Evolutionary conservation across 768 basidiomycete species (phyloP), one percentile per base, ranked within the genome.

Genomic region (Macrolepiota dolichaula): DNA sequence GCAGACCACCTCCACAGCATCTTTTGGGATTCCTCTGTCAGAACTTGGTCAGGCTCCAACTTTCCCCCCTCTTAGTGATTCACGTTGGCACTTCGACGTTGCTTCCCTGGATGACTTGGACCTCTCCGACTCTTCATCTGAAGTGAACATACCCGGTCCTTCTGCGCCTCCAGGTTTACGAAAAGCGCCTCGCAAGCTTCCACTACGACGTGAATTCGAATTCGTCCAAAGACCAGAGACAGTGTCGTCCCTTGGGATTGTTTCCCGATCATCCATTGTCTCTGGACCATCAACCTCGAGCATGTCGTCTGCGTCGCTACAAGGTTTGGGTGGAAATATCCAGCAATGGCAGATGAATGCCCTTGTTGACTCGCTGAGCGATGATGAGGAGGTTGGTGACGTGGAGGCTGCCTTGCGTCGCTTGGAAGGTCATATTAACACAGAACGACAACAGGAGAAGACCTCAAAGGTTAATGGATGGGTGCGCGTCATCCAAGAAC

Each of bases 301-400:
- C 10, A 65, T 75, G 10, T 79, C 82, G 11, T 74, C 77, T 0
- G 67, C 76, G 5, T 77, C 77, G 22, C 74, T 69, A 5, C 69
- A 71, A 7, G 76, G 74, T 19, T 71, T 83, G 4, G 81, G 79
- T 1, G 79, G 75, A 0, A 75, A 74, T 29, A 85, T 92, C 17
- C 84, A 87, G n/a, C 85, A 86, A 57, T 94, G 92, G 92, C 92
- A 93, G 66, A 77, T 91, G 73, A 89, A 90, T 68, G 87, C 89
- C 27, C 74, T 93, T 40, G 79, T 93, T 11, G 88, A 92, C 67
- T 86, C 83, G 40, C 75, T 90, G 64, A 89, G 84, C 63, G 86
- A 91, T 57, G 86, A 92, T 4, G 89, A 81, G 24, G 92, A 88
- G 61, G 80, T 74, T 17, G 92, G 92, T 1, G 93, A 91, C 66